Conservation (phyloP, 163 green algal genomes). For the Scenedesmus sp. region DNA sequence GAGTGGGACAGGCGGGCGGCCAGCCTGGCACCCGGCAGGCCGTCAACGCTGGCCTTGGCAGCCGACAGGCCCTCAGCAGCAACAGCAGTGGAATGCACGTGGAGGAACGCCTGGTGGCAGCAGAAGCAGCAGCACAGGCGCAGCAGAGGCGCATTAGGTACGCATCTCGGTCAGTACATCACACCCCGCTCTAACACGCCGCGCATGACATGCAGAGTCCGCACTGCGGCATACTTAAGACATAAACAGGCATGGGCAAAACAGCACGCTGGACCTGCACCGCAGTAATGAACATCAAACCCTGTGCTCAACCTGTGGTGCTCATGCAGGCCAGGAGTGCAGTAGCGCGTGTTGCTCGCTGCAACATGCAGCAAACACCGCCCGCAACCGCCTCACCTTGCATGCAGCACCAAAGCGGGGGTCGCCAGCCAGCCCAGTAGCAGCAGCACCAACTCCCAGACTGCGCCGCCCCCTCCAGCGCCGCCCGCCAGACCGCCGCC, state of each 20-base stretch:
- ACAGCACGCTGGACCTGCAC: neutral
- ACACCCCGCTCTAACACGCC: neutral
- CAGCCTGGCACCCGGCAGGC: neutral
- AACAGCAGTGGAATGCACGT: neutral
- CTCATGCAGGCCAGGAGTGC: neutral
- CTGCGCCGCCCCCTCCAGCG: neutral
- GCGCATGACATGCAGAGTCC: neutral
- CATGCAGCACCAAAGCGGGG: neutral
- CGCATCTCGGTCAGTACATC: too few relatives aligned
- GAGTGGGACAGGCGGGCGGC: constrained; percentile 28
- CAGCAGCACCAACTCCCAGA: neutral
- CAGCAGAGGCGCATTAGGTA: neutral
- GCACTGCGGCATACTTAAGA: neutral
- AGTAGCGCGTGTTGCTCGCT: neutral
- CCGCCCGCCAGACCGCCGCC: neutral
- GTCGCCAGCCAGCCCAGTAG: neutral
- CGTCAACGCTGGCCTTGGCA: neutral
- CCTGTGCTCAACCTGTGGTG: too few relatives aligned
- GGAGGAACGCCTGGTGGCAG: neutral
- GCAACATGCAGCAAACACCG: neutral
- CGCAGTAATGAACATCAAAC: too few relatives aligned
- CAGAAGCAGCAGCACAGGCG: neutral
- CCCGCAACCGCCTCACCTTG: neutral
- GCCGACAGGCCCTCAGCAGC: neutral
- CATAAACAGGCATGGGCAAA: neutral